Conservation (phyloP, 345 rosid species). For the Microthlaspi erraticum region DNA sequence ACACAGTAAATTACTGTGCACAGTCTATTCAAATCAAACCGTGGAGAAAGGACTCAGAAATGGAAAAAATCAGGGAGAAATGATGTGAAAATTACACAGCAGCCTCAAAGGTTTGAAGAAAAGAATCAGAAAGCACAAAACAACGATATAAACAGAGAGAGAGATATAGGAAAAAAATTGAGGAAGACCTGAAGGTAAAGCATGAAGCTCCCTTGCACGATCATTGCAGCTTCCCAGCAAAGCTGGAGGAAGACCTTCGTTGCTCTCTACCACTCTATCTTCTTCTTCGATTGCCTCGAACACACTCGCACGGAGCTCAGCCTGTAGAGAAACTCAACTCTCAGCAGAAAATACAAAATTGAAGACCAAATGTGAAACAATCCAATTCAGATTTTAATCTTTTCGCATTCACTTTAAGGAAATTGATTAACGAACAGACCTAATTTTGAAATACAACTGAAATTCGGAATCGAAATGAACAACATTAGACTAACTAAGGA, state of each 20-base stretch:
- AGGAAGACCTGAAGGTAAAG: conserved; percentile 84
- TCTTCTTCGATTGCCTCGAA: conserved; percentile 99
- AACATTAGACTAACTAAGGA: conserved; percentile 1
- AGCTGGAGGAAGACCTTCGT: conserved; percentile 86
- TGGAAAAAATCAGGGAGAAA: not conserved
- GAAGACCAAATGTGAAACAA: not conserved
- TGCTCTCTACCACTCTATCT: conserved; percentile 74
- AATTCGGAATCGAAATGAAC: not conserved
- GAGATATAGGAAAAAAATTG: conserved; percentile 9
- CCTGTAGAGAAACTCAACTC: conserved; percentile 52
- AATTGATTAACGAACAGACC: not conserved
- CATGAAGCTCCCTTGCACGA: conserved; percentile 89
- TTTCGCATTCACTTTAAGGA: not conserved
- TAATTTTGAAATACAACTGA: not conserved
- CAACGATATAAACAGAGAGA: not conserved
- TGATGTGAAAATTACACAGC: not conserved
- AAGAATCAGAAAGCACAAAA: not conserved
- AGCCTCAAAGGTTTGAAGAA: not conserved
- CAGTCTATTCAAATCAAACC: not conserved
- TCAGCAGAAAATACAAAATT: conserved; percentile 1
- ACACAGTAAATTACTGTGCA: too few species aligned
- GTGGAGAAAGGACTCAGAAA: not conserved
- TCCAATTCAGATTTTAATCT: conserved; percentile 3
- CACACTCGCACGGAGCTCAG: conserved; percentile 96
- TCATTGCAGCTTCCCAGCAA: conserved; percentile 95